Base-by-base conservation (phyloP, 225 moss, liverwort and hornwort genomes). In the Rhytidiadelphus loreus region DNA sequence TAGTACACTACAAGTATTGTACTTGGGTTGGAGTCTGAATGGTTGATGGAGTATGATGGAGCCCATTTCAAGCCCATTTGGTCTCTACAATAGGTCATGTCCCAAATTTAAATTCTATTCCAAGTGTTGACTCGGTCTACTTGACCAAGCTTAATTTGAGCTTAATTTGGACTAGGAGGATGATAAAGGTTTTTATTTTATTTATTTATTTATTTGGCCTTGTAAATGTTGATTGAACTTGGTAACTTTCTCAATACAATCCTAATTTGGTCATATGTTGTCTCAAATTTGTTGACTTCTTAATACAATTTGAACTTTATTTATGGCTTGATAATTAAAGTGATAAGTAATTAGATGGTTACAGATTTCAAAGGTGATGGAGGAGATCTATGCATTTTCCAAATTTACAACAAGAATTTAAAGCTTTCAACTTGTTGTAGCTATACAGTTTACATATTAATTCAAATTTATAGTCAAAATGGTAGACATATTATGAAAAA, bases 351-450 rank as follows among this genome's bases (percentile, higher is more conserved):
- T 74, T 0, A 48, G 0, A 48, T 19, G 18, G 19, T 30, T 74
- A 46, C 0, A 0, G 2, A 68, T 22, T n/a, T 68, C 22, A 23
- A 68, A 68, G 22, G 12, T 30, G 1, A 46, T 29, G 17, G 29
- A 73, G 1, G 43, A 71, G 4, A 73, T 46, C 6, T 73, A 9
- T 10, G 11, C 11, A 73, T 46, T 44, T 46, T 29, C 4, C 4
- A 73, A 46, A 73, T 73, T 29, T 44, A 44, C 17, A 44, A 46
- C 2, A 44, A 46, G 17, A 29, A 46, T 44, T 72, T 29, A 17
- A 1, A 44, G 9, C 2, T 28, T 72, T 26, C 5, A 41, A 0
- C 25, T 25, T 71, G 5, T 1, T 0, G 0, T 15, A 71, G 3
- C 3, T 26, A 8, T 43, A 26, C 0, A 44, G 0, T 2, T 30